Conservation (phyloP, 441 rosid species). For the Francoa sonchifolia region DNA sequence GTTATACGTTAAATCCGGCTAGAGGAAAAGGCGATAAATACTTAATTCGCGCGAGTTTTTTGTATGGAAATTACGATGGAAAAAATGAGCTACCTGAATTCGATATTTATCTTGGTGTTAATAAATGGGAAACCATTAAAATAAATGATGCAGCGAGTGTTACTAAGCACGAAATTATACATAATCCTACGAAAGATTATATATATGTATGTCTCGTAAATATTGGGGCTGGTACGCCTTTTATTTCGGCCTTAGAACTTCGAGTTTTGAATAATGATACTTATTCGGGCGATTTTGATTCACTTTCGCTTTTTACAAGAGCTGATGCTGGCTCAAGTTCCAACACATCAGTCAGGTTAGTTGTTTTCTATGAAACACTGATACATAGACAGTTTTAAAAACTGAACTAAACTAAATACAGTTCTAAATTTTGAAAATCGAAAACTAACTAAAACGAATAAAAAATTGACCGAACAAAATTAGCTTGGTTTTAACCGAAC, state of each 20-base stretch:
- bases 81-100: slow-evolving; percentile 13
- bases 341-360: too few species aligned
- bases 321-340: neutral
- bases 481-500: too few species aligned
- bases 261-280: neutral
- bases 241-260: neutral
- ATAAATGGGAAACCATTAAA: neutral
- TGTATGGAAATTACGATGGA: slow-evolving; percentile 35
- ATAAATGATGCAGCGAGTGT: neutral
- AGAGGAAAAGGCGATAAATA: slow-evolving; percentile 13
- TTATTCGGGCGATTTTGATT: neutral
- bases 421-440: too few species aligned
- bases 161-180: too few species aligned
- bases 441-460: too few species aligned
- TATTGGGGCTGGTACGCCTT: neutral
- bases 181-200: neutral
- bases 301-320: neutral
- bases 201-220: neutral
- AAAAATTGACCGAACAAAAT: too few species aligned
- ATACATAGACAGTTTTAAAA: too few species aligned
- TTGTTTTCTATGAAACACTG: too few species aligned
- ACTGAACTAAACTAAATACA: too few species aligned
- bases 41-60: slow-evolving; percentile 23
- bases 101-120: slow-evolving; percentile 26
- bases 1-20: slow-evolving; percentile 23